phyloP scores from a whole-genome alignment of 2,329 filamentous ascomycete genomes.

The Dendryphion nanum region DNA sequence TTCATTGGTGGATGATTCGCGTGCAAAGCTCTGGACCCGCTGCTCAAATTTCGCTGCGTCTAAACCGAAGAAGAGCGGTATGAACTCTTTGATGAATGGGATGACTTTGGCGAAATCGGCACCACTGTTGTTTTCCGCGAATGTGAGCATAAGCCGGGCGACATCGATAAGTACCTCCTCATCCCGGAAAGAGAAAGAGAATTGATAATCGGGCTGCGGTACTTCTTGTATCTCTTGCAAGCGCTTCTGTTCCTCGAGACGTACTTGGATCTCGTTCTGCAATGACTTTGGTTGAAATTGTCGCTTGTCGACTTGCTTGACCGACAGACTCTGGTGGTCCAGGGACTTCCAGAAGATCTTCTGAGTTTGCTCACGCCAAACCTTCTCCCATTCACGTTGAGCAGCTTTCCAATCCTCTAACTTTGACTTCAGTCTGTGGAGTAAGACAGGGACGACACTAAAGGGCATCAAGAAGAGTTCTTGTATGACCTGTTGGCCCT shows the following conservation, averaged over 20 bases:
- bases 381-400: constrained; percentile 97
- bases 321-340: constrained; percentile 91
- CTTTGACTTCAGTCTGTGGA: constrained; percentile 90
- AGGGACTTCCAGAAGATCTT: constrained; percentile 94
- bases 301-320: constrained; percentile 86
- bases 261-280: constrained; percentile 85
- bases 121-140: constrained; percentile 42
- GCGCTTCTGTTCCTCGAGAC: constrained; percentile 85
- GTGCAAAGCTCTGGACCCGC: constrained; percentile 54
- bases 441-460: constrained; percentile 81
- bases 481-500: constrained; percentile 79
- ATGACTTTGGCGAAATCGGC: constrained; percentile 46
- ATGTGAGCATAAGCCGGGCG: constrained; percentile 45
- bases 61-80: constrained; percentile 51
- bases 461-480: constrained; percentile 84
- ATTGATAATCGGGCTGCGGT: constrained; percentile 67
- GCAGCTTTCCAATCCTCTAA: constrained; percentile 97
- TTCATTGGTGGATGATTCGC: constrained; percentile 46
- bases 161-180: constrained; percentile 53
- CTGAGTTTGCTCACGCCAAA: constrained; percentile 95
- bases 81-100: constrained; percentile 51
- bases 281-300: constrained; percentile 88
- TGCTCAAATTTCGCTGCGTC: constrained; percentile 60
- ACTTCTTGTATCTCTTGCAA: constrained; percentile 60
- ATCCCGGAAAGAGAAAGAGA: constrained; percentile 68